Percentiles rank a stretch among this genome's conserved stretches.
phyloP scores from a whole-genome alignment of 192 early-diverging fungal species.

The Mortierella claussenii region DNA sequence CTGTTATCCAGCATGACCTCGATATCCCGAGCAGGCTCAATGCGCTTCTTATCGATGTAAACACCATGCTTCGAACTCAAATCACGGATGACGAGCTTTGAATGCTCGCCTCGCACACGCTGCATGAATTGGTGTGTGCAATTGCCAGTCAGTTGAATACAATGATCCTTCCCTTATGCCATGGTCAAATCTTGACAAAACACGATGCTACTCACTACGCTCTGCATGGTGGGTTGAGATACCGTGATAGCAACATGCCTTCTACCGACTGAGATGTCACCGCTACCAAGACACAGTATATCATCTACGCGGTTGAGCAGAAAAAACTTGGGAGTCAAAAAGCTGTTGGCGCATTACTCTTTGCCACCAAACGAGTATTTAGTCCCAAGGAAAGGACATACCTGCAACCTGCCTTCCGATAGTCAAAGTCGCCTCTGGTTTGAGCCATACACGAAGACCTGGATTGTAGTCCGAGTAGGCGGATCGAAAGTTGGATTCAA shows the following conservation, averaged over 20 bases:
- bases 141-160: too few relatives aligned
- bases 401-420: slow-evolving; percentile 25
- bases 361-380: too few relatives aligned
- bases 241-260: slow-evolving; percentile 30
- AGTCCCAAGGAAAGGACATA: background rate
- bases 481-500: background rate
- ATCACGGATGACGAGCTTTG: slow-evolving; percentile 35
- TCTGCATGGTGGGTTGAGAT: slow-evolving; percentile 25
- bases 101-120: slow-evolving; percentile 16
- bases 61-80: slow-evolving; percentile 34
- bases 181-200: background rate
- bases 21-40: slow-evolving; percentile 21
- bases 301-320: slow-evolving; percentile 4
- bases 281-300: slow-evolving; percentile 13
- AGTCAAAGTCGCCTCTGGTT: slow-evolving; percentile 41
- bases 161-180: too few relatives aligned
- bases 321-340: too few relatives aligned
- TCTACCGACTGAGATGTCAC: slow-evolving; percentile 31
- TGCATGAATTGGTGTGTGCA: too few relatives aligned
- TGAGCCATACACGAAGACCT: slow-evolving; percentile 48
- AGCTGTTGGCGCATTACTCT: too few relatives aligned
- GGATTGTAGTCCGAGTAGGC: background rate
- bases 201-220: slow-evolving; percentile 19
- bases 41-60: slow-evolving; percentile 6
- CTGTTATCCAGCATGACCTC: slow-evolving; percentile 11